A percentile compares a stretch with the other conserved stretches of the same genome.
Evolutionary conservation across 106 monocot genomes (phyloP).

Genomic region (Hemerocallis citrina): DNA sequence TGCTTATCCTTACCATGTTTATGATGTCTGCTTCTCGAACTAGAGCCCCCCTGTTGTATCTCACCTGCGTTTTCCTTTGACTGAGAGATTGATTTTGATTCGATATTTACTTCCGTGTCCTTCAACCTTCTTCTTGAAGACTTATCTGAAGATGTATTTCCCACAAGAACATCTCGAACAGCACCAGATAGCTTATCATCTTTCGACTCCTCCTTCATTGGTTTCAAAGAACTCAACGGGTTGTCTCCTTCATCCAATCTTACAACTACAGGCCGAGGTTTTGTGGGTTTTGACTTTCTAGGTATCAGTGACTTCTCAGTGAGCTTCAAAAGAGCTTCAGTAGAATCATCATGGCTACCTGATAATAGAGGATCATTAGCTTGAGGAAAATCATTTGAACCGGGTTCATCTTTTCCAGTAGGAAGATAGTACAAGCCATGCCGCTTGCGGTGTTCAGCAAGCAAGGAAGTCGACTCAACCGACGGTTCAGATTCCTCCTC

Average conservation of each 20-base stretch:
- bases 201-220: slow-evolving; percentile 20
- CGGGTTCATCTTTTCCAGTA: slow-evolving; percentile 41
- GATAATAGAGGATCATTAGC: slow-evolving; percentile 35
- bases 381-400: slow-evolving; percentile 50
- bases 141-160: slow-evolving; percentile 14
- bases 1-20: slow-evolving; percentile 37
- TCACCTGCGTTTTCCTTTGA: slow-evolving; percentile 21
- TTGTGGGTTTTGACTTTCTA: slow-evolving; percentile 39
- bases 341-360: slow-evolving; percentile 12
- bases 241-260: slow-evolving; percentile 61
- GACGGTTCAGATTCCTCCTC: slow-evolving; percentile 21
- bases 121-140: slow-evolving; percentile 14
- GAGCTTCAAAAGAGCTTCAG: slow-evolving; percentile 37
- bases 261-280: slow-evolving; percentile 75
- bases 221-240: slow-evolving; percentile 12
- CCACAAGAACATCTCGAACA: slow-evolving; percentile 39
- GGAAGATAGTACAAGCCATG: slow-evolving; percentile 86
- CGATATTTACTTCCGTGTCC: too few species aligned
- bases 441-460: slow-evolving; percentile 69
- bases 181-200: slow-evolving; percentile 58
- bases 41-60: slow-evolving; percentile 18
- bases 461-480: slow-evolving; percentile 44
- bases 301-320: slow-evolving; percentile 25
- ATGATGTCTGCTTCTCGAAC: slow-evolving; percentile 32
- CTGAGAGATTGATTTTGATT: too few species aligned